These are phyloP conservation scores for Zhuliangozyma blackwelliae DNA, from an alignment of 1,139 yeast species.

Conservation along the genomic window DNA sequence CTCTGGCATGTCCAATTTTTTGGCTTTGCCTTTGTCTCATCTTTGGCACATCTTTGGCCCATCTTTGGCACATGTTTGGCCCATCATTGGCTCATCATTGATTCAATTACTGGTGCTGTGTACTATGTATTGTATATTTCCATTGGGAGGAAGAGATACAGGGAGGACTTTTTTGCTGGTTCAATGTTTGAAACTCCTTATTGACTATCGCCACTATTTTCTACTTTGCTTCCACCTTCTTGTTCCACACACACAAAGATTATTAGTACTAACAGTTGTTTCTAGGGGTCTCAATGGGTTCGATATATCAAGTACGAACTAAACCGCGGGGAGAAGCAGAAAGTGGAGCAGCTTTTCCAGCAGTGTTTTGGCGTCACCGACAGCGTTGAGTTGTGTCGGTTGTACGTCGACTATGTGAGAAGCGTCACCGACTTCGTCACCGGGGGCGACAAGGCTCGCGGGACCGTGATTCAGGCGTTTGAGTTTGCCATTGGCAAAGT, in stretches of 20 bases:
- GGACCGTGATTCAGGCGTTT: conserved; percentile 73
- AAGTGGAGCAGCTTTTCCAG: conserved; percentile 62
- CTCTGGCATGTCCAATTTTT: not conserved
- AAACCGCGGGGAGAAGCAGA: conserved; percentile 62
- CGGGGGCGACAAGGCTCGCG: conserved; percentile 82
- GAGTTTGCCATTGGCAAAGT: conserved; percentile 78
- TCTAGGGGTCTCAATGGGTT: conserved; percentile 64
- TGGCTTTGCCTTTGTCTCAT: not conserved
- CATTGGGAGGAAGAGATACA: too few relatives aligned
- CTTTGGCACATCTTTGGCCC: too few relatives aligned
- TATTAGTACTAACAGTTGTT: not conserved
- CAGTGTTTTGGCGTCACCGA: conserved; percentile 57
- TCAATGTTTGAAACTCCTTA: too few relatives aligned
- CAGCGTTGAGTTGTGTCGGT: conserved; percentile 64
- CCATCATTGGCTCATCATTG: too few relatives aligned
- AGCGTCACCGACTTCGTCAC: conserved; percentile 74
- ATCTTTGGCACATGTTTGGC: too few relatives aligned
- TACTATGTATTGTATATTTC: too few relatives aligned
- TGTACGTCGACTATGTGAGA: conserved; percentile 75
- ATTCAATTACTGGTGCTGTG: too few relatives aligned
- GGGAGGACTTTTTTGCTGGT: too few relatives aligned
- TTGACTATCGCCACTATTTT: too few relatives aligned
- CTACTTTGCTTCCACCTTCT: too few relatives aligned
- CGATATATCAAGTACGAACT: conserved; percentile 67
- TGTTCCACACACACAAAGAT: too few relatives aligned